Conservation (phyloP, 2,329 filamentous ascomycete genomes). For the Phialophora verrucosa region DNA sequence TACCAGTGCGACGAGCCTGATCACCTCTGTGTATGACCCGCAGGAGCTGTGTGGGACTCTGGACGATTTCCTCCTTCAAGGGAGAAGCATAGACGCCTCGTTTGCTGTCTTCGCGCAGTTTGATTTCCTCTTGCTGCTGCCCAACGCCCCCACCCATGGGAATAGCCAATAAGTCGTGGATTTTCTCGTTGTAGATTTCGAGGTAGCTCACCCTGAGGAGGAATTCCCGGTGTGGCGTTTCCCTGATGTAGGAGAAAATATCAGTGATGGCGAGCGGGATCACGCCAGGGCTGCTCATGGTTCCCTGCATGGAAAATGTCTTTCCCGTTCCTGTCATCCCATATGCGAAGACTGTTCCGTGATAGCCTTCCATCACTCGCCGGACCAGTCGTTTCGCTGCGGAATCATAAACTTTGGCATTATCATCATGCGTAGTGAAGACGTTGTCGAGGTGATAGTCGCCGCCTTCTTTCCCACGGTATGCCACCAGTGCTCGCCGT, state of each 20-base stretch:
- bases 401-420: slow-evolving; percentile 91
- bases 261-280: slow-evolving; percentile 97
- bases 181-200: slow-evolving; percentile 98
- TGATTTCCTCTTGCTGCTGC: slow-evolving; percentile 80
- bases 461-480: slow-evolving; percentile 85
- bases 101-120: slow-evolving; percentile 94
- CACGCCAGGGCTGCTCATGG: slow-evolving; percentile 90
- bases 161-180: slow-evolving; percentile 88
- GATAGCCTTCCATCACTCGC: slow-evolving; percentile 98
- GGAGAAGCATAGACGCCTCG: slow-evolving; percentile 95
- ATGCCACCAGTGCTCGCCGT: slow-evolving; percentile 79
- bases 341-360: slow-evolving; percentile 92
- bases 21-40: slow-evolving; percentile 95
- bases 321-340: slow-evolving; percentile 99
- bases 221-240: slow-evolving; percentile 94
- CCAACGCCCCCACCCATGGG: slow-evolving; percentile 65
- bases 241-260: slow-evolving; percentile 98
- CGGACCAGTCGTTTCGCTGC: slow-evolving; percentile 92
- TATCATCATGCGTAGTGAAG: slow-evolving; percentile 91
- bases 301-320: slow-evolving; percentile 99
- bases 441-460: slow-evolving; percentile 98
- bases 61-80: slow-evolving; percentile 96
- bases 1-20: slow-evolving; percentile 84
- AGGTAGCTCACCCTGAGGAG: slow-evolving; percentile 94
- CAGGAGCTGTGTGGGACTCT: slow-evolving; percentile 92